These are phyloP conservation scores for Phytophthora pistaciae DNA, from an alignment of 352 stramenopile genomes.

Conservation along the genomic window DNA sequence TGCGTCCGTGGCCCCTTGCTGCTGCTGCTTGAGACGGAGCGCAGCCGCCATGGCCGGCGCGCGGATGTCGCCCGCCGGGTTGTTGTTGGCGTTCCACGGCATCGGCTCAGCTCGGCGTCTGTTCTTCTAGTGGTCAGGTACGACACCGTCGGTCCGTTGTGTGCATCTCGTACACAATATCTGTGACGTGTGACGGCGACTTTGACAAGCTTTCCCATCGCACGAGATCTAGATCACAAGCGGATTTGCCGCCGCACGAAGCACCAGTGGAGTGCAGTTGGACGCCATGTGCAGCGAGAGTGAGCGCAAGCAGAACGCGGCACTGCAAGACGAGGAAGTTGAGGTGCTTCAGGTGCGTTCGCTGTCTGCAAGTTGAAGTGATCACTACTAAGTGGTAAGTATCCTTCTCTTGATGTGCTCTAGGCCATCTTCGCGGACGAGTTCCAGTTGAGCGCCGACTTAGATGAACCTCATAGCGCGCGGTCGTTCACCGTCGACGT, in stretches of 20 bases:
- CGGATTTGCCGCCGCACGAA: neutral
- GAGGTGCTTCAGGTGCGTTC: conserved; percentile 9
- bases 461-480: conserved; percentile 40
- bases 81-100: conserved; percentile 90
- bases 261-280: neutral
- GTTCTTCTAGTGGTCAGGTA: conserved; percentile 19
- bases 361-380: neutral
- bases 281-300: conserved; percentile 5
- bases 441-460: conserved; percentile 51
- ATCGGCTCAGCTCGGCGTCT: conserved; percentile 34
- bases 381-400: too few species aligned
- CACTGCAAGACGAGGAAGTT: conserved; percentile 13
- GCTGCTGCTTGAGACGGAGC: conserved; percentile 62
- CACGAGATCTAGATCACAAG: neutral
- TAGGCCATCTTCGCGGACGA: conserved; percentile 22
- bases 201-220: conserved; percentile 9
- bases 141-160: neutral
- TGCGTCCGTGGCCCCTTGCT: conserved; percentile 17
- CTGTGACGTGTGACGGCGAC: conserved; percentile 20
- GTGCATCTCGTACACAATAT: conserved; percentile 13
- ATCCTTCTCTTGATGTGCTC: too few species aligned
- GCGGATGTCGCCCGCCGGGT: conserved; percentile 82
- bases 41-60: conserved; percentile 72
- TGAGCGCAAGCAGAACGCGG: conserved; percentile 4
- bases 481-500: conserved; percentile 59